Evolutionary conservation across 1,284 basidiomycete genomes (phyloP).

Genomic region (Athelia psychrophila): DNA sequence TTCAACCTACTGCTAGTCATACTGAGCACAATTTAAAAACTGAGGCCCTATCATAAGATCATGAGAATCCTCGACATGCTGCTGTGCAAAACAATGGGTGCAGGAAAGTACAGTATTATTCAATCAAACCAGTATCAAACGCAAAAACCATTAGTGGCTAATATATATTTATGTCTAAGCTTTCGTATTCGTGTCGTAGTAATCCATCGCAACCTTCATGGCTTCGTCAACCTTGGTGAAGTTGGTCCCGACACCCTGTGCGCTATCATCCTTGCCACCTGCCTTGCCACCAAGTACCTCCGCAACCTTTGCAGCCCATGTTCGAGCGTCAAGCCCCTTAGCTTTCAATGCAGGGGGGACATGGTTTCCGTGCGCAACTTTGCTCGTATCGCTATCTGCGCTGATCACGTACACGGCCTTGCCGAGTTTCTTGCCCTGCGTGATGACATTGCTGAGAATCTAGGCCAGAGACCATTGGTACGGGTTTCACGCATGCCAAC

Average conservation of each 20-base stretch:
- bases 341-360: constrained; percentile 65
- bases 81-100: no score
- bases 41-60: no score
- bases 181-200: constrained; percentile 18
- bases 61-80: no score
- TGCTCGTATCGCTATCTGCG: constrained; percentile 63
- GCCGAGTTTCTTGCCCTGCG: constrained; percentile 73
- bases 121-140: no score
- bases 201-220: constrained; percentile 52
- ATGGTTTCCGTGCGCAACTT: constrained; percentile 88
- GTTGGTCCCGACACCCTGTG: constrained; percentile 82
- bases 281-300: constrained; percentile 89
- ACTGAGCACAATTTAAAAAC: no score
- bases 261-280: constrained; percentile 89
- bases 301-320: constrained; percentile 79
- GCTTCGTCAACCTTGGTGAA: constrained; percentile 70
- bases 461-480: constrained; percentile 20
- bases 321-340: constrained; percentile 74
- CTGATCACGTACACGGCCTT: constrained; percentile 92
- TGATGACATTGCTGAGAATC: constrained; percentile 76
- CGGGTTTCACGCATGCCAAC: not conserved
- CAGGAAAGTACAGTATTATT: no score
- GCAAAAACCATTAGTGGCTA: no score
- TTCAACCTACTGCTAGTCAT: no score
- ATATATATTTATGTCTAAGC: not conserved